Base-by-base conservation (phyloP, 495 filamentous ascomycete species). In the Elasticomyces elasticus region DNA sequence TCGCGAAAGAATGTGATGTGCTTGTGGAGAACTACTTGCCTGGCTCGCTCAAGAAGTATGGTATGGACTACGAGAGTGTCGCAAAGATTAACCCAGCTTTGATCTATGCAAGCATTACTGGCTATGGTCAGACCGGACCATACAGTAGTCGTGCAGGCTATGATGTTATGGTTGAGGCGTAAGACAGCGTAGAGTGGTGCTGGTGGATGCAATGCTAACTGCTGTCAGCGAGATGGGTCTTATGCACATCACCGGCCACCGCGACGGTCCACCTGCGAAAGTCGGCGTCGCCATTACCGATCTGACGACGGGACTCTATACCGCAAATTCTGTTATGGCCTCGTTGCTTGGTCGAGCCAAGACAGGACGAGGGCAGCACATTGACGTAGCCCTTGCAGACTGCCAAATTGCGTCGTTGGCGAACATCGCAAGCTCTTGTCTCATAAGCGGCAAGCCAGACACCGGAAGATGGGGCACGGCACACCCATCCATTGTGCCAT, bases 81-180 rank as follows among this genome's bases (percentile, higher is more conserved):
- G 74, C 74, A 49, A 75, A 83, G 55, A 79, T 95, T 64, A 96
- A 95, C 62, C 90, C 94, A 19, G 69, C 63, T 0, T 69, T 89
- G n/a, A 81, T 84, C 55, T 85, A 85, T 55, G 80, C 82, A 20
- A 82, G 79, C 64, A 84, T 85, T 55, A 85, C 82, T 1, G 82
- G 82, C 20, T 87, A 87, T 61, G 92, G 92, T 2, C 92, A 98
- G 67, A 95, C 86, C 1, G 92, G 92, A 0, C 94, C 94, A 0
- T 95, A 95, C 67, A 83, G 83, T 17, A 79, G 82, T 43, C 79
- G 94, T 6, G 89, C 92, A 9, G 92, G 92, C 11, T 98, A 98
- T 72, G 92, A 98, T 69, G 94, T 98, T 53, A 97, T 98, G 89
- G 94, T 98, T 0, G 92, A 98, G 69, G 94, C 91, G 38, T 72